Conservation (phyloP, 2,329 filamentous ascomycete species). For the Stylonectria norvegica region DNA sequence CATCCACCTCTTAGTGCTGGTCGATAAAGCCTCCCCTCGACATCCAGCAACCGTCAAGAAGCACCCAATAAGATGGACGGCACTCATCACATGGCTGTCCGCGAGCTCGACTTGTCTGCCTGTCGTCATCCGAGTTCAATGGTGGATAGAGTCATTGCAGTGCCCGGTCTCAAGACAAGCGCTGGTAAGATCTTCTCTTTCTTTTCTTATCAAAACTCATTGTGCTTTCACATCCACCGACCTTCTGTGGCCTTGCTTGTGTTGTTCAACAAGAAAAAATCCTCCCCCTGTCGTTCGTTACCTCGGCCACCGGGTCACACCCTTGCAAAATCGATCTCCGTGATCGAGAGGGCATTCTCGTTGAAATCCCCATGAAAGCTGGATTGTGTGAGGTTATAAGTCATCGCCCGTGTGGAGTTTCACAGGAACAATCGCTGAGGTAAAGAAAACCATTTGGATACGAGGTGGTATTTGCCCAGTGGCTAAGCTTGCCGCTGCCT, state of each 20-base stretch:
- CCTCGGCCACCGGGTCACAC: slow-evolving; percentile 16
- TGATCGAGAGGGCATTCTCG: too few relatives aligned
- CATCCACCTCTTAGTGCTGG: neutral
- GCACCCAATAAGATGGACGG: slow-evolving; percentile 26
- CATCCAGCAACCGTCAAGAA: neutral
- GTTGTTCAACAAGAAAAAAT: neutral
- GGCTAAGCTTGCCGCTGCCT: too few relatives aligned
- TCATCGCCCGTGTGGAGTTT: too few relatives aligned
- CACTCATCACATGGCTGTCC: slow-evolving; percentile 36
- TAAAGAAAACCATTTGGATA: too few relatives aligned
- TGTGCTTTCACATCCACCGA: slow-evolving; percentile 1
- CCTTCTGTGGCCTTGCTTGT: neutral
- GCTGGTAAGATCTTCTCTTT: slow-evolving; percentile 47
- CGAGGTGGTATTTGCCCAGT: too few relatives aligned
- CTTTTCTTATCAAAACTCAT: slow-evolving; percentile 2
- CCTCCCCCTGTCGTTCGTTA: slow-evolving; percentile 17
- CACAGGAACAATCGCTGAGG: too few relatives aligned
- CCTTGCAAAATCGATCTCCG: too few relatives aligned
- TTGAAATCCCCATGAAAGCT: too few relatives aligned
- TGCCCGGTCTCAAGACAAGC: slow-evolving; percentile 58
- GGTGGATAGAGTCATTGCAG: slow-evolving; percentile 52
- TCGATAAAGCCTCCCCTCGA: neutral
- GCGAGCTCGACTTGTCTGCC: slow-evolving; percentile 50
- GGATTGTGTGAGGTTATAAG: too few relatives aligned
- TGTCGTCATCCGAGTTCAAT: slow-evolving; percentile 47